Evolutionary conservation across 23 red algal species (phyloP), one percentile per base, ranked within the genome.

Genomic region (Gracilaria gracilis): DNA sequence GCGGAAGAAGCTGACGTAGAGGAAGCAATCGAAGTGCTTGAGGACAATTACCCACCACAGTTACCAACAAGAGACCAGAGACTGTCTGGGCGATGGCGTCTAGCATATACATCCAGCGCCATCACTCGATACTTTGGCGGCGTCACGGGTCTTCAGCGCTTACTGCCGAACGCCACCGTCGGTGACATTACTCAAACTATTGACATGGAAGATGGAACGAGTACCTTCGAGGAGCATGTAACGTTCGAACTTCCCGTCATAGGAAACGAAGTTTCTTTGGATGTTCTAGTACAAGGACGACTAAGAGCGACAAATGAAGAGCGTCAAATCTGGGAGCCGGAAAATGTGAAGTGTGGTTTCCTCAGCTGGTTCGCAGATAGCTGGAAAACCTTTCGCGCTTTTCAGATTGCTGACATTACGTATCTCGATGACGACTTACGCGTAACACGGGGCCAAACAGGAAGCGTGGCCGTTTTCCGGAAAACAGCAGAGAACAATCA

Each of bases 321-420:
- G 39, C 69, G 91, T 61, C 82, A 87, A 81, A 39, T 82, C 34
- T 94, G 91, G 91, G 62, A 85, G 42, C 82, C 91, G 28, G 79
- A 87, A 80, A 70, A 70, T 21, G 75, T 94, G 4, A 67, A 80
- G 32, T 72, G 70, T 28, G 55, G 49, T 33, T 66, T 78, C 49
- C 40, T 94, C 35, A 80, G 47, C 42, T 75, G 58, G 91, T 87
- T 85, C 38, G 91, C 82, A 49, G 91, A 94, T 71, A 82, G 72
- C 61, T 94, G 91, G 91, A 94, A 94, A 71, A 94, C 81, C 39
- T 42, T 94, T 50, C 80, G 91, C 9, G 82, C 91, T 20, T 94
- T 86, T 54, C 71, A 85, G 75, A 44, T 94, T 37, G 70, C 83
- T 15, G 91, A 94, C 35, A 81, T 75, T n/a, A 87, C 82, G n/a